phyloP scores from a whole-genome alignment of 1,284 basidiomycete genomes.

The Clitocybe nebularis region DNA sequence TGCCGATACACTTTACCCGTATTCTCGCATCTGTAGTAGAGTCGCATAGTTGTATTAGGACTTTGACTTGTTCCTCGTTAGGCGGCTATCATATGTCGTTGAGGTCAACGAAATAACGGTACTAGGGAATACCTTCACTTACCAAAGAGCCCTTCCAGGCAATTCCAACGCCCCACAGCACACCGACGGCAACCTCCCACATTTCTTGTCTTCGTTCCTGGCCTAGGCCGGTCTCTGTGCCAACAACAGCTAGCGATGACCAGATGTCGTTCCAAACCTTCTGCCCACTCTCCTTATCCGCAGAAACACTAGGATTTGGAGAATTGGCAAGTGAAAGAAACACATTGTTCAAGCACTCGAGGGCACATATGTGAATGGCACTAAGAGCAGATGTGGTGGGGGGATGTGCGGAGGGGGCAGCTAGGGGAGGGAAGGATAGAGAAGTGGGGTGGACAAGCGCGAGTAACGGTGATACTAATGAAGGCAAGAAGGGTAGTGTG shows the following conservation, averaged over 20 bases:
- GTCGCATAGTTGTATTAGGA: slow-evolving; percentile 67
- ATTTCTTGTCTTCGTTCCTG: slow-evolving; percentile 65
- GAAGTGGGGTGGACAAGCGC: slow-evolving; percentile 66
- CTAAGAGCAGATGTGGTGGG: slow-evolving; percentile 82
- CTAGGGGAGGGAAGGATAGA: slow-evolving; percentile 78
- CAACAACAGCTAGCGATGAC: slow-evolving; percentile 52
- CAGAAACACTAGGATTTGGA: slow-evolving; percentile 33
- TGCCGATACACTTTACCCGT: slow-evolving; percentile 77
- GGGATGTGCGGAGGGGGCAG: slow-evolving; percentile 67
- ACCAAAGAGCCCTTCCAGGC: slow-evolving; percentile 67
- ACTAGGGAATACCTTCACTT: slow-evolving; percentile 14
- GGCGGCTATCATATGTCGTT: slow-evolving; percentile 34
- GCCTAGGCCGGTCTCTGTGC: slow-evolving; percentile 54
- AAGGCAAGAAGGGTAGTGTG: slow-evolving; percentile 34
- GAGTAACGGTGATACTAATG: slow-evolving; percentile 59
- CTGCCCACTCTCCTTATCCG: slow-evolving; percentile 45
- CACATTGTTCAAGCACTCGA: slow-evolving; percentile 90
- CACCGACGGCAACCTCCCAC: slow-evolving; percentile 72
- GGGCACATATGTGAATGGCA: slow-evolving; percentile 77
- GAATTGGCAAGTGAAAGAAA: slow-evolving; percentile 69
- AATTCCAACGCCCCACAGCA: slow-evolving; percentile 75
- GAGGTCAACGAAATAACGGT: slow-evolving; percentile 1
- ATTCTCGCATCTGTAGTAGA: slow-evolving; percentile 49
- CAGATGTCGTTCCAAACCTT: slow-evolving; percentile 62
- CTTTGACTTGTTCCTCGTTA: slow-evolving; percentile 54